Conservation (phyloP, 805 yeast genomes). For the Jamesozyma piceae region DNA sequence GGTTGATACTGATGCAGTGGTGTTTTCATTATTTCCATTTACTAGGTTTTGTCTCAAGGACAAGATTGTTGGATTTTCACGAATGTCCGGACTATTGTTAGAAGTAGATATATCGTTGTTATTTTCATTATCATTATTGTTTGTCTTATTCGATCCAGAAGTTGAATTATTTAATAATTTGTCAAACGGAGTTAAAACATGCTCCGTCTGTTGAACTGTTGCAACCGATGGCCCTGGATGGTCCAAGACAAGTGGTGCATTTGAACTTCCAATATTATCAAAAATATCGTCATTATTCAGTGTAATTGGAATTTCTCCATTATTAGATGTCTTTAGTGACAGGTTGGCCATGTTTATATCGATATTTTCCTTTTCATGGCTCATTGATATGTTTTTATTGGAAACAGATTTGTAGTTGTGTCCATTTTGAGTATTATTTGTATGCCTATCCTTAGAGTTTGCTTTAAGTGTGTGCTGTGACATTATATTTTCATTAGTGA, state of each 20-base stretch:
- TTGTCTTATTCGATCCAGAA: background rate
- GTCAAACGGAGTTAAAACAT: slow-evolving; percentile 5
- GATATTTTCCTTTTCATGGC: background rate
- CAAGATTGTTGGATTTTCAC: slow-evolving; percentile 9
- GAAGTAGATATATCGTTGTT: background rate
- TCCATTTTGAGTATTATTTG: background rate
- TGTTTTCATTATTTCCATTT: slow-evolving; percentile 3
- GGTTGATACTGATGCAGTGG: background rate
- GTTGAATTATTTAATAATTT: background rate
- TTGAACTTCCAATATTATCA: background rate
- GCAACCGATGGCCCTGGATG: slow-evolving; percentile 14
- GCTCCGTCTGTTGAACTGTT: slow-evolving; percentile 17
- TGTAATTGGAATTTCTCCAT: background rate
- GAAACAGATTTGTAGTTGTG: slow-evolving; percentile 1
- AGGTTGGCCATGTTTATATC: slow-evolving; percentile 7
- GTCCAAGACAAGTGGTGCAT: background rate
- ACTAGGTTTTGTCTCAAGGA: slow-evolving; percentile 17
- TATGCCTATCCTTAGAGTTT: background rate
- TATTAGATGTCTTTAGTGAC: slow-evolving; percentile 2
- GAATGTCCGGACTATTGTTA: background rate
- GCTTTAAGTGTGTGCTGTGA: too few species aligned
- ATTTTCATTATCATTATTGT: background rate
- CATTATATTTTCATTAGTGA: too few species aligned
- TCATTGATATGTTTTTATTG: slow-evolving; percentile 1
- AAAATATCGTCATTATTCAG: background rate